Evolutionary conservation across 139 green algal genomes (phyloP), one percentile per base, ranked within the genome.

Genomic region (Tetraselmis striata): DNA sequence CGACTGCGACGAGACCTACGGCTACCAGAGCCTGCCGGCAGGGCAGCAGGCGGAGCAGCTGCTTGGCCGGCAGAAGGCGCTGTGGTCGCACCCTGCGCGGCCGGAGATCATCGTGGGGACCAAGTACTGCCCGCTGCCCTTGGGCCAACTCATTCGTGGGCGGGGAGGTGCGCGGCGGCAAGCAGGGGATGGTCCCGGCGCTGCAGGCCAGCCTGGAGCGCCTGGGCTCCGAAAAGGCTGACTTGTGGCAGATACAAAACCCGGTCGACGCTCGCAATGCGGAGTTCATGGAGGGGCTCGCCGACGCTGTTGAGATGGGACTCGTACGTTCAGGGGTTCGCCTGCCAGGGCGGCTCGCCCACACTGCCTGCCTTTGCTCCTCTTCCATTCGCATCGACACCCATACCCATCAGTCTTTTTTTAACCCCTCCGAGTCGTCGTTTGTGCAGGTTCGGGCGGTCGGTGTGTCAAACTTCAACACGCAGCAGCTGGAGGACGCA

Each of bases 1-100:
- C 81, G 90, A 94, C 84, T 91, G 87, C 25, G 90, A 90, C n/a
- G 90, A 94, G 86, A 89, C 92, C 28, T 93, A 93, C 76, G 90
- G 90, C 2, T 93, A 93, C 58, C 82, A 92, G 79, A 86, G 78
- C 78, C 86, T 88, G 11, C 86, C 88, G 59, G 27, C 77, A 0
- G 79, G 83, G 0, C 25, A 80, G 25, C 86, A 79, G 24, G 84
- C 83, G 23, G 90, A 93, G 85, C 82, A 89, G 32, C 31, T 91
- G 18, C 29, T 92, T 25, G 87, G 87, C 29, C 67, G 1, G 22
- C 59, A 30, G 24, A 67, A 29, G 30, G 23, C 1, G 80, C 29
- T 80, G 28, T 30, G 31, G 28, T 76, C 74, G 31, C 28, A 83
- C 23, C 30, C 28, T n/a, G 31, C 32, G 2, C 75, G 31, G 45